Base-by-base conservation (phyloP, 2,329 filamentous ascomycete genomes). In the Lecanicillium sp. region DNA sequence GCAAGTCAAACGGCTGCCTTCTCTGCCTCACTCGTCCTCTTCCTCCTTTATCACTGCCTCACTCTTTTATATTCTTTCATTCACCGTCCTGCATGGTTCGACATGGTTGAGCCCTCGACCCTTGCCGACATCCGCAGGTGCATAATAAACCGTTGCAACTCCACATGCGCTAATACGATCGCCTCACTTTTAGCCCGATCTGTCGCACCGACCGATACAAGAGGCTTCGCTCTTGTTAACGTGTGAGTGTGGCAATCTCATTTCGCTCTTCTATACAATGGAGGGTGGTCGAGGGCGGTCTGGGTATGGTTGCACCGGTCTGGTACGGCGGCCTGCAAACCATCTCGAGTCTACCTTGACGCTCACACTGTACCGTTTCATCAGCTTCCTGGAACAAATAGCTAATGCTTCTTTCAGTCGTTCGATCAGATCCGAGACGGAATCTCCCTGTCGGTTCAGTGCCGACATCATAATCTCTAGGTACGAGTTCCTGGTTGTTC, bases 1-100 rank as follows among this genome's bases (percentile, higher is more conserved):
- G 43, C 43, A 38, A 20, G 43, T 20, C 43, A 45, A 45, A 45
- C 43, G 43, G 43, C 6, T 11, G 17, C 17, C 17, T 29, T 8
- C n/a, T 3, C 19, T 45, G 33, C 32, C 30, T 27, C 32, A 29
- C 24, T 8, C 24, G 11, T 11, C 23, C 6, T 20, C 33, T 29
- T 45, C 33, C 11, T 21, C 33, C 11, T 45, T 20, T 33, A 35
- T 30, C 12, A 14, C 15, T 38, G n/a, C 24, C 6, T 7, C 9
- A 29, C 14, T 19, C 33, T 21, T 15, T 10, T 30, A 5, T 17
- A 7, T 30, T 21, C 14, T 6, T 19, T 38, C 11, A 10, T 20
- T 26, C 15, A 21, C 5, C 43, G n/a, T n/a, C 29, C 12, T 23
- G 15, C 29, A 26, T 44, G 21, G 10, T 19, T 36, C 20, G 27